Conservation (phyloP, 1,284 basidiomycete genomes). For the Tylopilus orsonianus region DNA sequence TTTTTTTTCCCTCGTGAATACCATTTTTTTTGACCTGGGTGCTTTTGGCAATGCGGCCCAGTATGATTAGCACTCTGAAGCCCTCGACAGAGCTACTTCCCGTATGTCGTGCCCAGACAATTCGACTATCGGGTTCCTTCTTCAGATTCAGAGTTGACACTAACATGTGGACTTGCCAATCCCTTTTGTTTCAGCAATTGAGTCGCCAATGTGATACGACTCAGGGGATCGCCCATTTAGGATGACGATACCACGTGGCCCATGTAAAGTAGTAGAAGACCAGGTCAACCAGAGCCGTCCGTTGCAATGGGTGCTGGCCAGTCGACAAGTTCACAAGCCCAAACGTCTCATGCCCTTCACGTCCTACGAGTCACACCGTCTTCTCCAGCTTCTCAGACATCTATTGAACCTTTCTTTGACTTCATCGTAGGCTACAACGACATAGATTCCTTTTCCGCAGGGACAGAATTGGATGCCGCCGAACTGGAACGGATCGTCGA, state of each 20-base stretch:
- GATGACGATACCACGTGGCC: conserved; percentile 2
- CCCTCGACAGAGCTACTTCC: no score
- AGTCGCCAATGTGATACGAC: no score
- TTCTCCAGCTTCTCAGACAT: conserved; percentile 83
- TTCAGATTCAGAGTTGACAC: no score
- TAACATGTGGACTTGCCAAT: no score
- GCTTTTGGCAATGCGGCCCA: no score
- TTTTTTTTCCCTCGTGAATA: no score
- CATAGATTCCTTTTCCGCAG: conserved; percentile 56
- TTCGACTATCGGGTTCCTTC: no score
- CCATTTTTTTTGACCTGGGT: no score
- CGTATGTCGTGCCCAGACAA: no score
- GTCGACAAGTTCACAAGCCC: conserved; percentile 55
- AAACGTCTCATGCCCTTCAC: conserved; percentile 70
- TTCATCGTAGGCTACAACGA: conserved; percentile 88
- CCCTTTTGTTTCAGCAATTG: no score
- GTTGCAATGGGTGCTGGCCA: conserved; percentile 69
- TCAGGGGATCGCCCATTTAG: conserved; percentile 20
- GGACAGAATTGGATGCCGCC: conserved; percentile 65
- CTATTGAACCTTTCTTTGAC: conserved; percentile 96
- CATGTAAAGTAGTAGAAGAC: background rate
- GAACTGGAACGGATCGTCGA: conserved; percentile 84
- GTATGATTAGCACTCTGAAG: no score
- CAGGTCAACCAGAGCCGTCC: no score
- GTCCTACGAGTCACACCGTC: conserved; percentile 83